Evolutionary conservation across 306 rosid genomes (phyloP).

Genomic region (Cucurbita pepo): DNA sequence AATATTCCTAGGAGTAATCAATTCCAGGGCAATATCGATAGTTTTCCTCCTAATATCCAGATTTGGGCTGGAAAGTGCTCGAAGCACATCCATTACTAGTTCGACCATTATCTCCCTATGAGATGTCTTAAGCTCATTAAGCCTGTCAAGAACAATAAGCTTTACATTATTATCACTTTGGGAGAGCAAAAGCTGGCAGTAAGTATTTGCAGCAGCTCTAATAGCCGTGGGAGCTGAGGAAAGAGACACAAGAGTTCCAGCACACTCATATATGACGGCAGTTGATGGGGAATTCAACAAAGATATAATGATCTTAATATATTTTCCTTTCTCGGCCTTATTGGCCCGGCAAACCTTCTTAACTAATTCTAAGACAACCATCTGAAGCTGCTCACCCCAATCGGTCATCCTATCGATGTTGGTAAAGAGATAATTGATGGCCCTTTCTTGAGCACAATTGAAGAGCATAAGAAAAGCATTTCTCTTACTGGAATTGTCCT

Average conservation of each 20-base stretch:
- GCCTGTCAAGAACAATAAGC: conserved; percentile 72
- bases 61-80: conserved; percentile 77
- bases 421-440: conserved; percentile 42
- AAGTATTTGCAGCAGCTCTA: conserved; percentile 70
- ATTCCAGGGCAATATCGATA: conserved; percentile 69
- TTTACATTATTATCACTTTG: conserved; percentile 97
- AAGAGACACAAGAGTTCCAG: conserved; percentile 70
- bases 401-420: conserved; percentile 60
- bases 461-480: conserved; percentile 94
- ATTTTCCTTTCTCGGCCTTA: conserved; percentile 72
- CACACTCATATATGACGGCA: conserved; percentile 87
- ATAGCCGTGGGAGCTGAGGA: conserved; percentile 92
- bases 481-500: conserved; percentile 70
- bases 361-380: conserved; percentile 80
- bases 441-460: conserved; percentile 76
- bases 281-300: conserved; percentile 56
- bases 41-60: conserved; percentile 83
- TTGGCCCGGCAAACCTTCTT: conserved; percentile 72
- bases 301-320: conserved; percentile 66
- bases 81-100: conserved; percentile 82
- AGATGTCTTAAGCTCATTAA: conserved; percentile 56
- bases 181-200: conserved; percentile 62
- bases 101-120: conserved; percentile 88
- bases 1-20: conserved; percentile 65
- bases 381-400: conserved; percentile 84